Evolutionary conservation across 768 basidiomycete genomes (phyloP).

Genomic region (Mycena metata): DNA sequence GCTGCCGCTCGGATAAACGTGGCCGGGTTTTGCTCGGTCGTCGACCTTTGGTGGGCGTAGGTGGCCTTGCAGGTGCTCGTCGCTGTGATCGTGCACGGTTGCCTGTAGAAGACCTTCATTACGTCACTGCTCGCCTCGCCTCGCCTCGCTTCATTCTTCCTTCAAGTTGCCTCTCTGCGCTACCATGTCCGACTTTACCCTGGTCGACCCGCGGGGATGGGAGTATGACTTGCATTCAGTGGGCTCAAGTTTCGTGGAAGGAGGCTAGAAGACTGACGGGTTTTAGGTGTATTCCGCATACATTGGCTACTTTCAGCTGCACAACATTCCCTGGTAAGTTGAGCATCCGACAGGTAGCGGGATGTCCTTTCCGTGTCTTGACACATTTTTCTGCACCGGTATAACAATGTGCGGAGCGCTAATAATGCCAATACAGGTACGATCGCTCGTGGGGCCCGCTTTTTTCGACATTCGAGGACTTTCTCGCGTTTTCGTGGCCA

Average conservation of each 20-base stretch:
- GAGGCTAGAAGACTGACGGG: constrained; percentile 46
- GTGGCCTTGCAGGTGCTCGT: not conserved
- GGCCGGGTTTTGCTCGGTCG: not conserved
- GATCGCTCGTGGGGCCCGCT: constrained; percentile 85
- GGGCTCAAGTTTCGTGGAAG: constrained; percentile 69
- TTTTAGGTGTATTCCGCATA: constrained; percentile 60
- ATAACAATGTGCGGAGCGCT: not conserved
- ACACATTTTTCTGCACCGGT: not conserved
- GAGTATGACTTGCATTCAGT: constrained; percentile 30
- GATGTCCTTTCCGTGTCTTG: not conserved
- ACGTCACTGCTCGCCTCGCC: constrained; percentile 15
- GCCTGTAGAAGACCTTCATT: not conserved
- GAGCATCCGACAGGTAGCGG: constrained; percentile 18
- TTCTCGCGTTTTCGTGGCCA: constrained; percentile 88
- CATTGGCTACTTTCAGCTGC: constrained; percentile 82
- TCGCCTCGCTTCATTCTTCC: constrained; percentile 3
- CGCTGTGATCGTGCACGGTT: not conserved
- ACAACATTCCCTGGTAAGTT: constrained; percentile 74
- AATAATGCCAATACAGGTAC: constrained; percentile 62
- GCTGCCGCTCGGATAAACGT: too few species aligned
- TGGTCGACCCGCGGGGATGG: constrained; percentile 85
- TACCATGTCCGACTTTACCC: constrained; percentile 74
- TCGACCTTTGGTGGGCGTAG: not conserved
- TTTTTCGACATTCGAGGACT: constrained; percentile 84
- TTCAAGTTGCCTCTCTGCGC: not conserved